Evolutionary conservation across 2,329 filamentous ascomycete genomes (phyloP).

Genomic region (Emericellopsis cladophorae): DNA sequence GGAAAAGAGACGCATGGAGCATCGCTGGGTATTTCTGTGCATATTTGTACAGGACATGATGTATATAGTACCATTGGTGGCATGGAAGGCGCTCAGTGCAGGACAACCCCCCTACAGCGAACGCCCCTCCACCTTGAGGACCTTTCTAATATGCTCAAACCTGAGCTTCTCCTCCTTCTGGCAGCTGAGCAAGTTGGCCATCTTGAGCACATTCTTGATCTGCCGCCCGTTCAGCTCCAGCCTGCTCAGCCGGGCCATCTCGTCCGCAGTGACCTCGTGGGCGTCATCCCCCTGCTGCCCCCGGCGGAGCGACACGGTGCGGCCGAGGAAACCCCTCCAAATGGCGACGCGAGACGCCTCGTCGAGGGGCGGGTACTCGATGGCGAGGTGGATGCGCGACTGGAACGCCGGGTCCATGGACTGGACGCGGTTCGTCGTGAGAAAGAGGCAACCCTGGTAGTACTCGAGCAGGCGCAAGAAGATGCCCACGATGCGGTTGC

Average conservation of each 20-base stretch:
- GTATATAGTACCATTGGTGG: too few species aligned
- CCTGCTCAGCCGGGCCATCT: conserved; percentile 20
- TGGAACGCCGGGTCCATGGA: conserved; percentile 33
- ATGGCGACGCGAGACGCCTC: conserved; percentile 19
- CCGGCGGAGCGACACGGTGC: conserved; percentile 11
- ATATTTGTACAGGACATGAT: too few species aligned
- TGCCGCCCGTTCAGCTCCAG: conserved; percentile 34
- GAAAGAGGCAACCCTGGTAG: conserved; percentile 35
- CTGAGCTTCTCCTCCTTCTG: conserved; percentile 15
- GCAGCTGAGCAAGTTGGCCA: conserved; percentile 16
- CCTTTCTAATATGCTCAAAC: conserved; percentile 15
- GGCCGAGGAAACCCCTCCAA: conserved; percentile 25
- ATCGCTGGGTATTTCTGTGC: too few species aligned
- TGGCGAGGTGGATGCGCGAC: conserved; percentile 32
- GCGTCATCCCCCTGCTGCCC: conserved; percentile 9
- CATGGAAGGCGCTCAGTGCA: too few species aligned
- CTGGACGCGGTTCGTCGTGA: conserved; percentile 36
- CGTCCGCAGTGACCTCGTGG: conserved; percentile 15
- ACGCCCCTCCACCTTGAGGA: conserved; percentile 15
- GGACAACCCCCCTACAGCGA: conserved; percentile 8
- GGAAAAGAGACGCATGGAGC: too few species aligned
- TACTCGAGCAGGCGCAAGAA: conserved; percentile 38
- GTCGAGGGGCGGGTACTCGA: conserved; percentile 31
- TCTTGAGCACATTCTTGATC: conserved; percentile 36
- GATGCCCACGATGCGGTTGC: conserved; percentile 28